A percentile compares a stretch with the other conserved stretches of the same genome.
phyloP scores from a whole-genome alignment of 495 filamentous ascomycete species.

The Daldinia loculata region DNA sequence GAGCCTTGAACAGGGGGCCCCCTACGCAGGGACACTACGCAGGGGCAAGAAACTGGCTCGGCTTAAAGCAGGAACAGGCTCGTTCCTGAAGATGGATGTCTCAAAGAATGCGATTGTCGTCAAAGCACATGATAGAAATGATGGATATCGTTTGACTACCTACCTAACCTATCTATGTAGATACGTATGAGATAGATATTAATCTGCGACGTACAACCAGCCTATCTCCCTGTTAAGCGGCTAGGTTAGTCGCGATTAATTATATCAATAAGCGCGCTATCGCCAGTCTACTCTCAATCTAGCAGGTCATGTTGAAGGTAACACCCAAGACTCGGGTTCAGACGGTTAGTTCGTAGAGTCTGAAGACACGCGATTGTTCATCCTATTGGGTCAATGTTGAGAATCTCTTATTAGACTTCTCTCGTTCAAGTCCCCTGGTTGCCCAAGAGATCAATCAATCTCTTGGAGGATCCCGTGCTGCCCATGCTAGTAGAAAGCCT shows the following conservation, averaged over 20 bases:
- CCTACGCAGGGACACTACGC: conserved; percentile 22
- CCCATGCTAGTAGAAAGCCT: conserved; percentile 8
- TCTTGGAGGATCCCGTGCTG: not conserved
- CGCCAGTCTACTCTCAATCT: not conserved
- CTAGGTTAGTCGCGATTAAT: not conserved
- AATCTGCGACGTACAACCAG: not conserved
- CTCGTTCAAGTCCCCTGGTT: not conserved
- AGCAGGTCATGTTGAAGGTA: conserved; percentile 15
- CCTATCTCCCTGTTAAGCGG: not conserved
- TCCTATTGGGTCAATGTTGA: not conserved
- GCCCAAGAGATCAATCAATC: not conserved
- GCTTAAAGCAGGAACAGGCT: conserved; percentile 32
- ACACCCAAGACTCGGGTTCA: not conserved
- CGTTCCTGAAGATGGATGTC: conserved; percentile 30
- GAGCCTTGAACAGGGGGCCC: conserved; percentile 11
- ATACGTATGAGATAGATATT: too few relatives aligned
- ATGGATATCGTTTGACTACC: not conserved
- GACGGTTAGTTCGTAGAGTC: not conserved
- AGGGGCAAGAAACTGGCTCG: conserved; percentile 20
- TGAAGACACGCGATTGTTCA: not conserved
- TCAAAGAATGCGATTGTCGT: conserved; percentile 31
- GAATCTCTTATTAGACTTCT: not conserved
- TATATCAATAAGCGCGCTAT: not conserved
- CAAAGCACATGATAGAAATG: conserved; percentile 15
- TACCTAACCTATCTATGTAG: not conserved